Conservation (phyloP, 169 alveolate genomes). For the Plasmodium ovale region DNA sequence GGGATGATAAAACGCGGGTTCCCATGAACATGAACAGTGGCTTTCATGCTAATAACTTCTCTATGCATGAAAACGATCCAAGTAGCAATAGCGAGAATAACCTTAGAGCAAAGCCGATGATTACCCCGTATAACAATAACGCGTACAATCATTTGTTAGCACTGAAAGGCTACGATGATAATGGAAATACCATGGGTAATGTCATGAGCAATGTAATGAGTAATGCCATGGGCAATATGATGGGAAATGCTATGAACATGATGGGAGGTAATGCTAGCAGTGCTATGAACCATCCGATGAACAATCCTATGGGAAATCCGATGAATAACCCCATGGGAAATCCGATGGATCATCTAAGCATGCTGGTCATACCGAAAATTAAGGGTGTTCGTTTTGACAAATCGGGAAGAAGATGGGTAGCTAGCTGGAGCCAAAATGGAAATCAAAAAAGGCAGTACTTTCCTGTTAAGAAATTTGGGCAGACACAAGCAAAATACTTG, state of each 20-base stretch:
- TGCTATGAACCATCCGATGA: background rate
- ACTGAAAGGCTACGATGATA: background rate
- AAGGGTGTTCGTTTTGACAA: slow-evolving; percentile 87
- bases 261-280: background rate
- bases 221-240: background rate
- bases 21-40: slow-evolving; percentile 7
- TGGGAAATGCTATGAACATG: background rate
- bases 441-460: slow-evolving; percentile 86
- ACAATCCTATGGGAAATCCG: background rate
- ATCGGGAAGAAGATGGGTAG: slow-evolving; percentile 88
- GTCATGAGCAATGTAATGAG: background rate
- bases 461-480: slow-evolving; percentile 85
- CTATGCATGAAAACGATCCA: background rate
- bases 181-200: slow-evolving; percentile 2
- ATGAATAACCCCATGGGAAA: background rate
- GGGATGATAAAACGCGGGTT: background rate
- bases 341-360: slow-evolving; percentile 3
- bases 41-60: slow-evolving; percentile 5
- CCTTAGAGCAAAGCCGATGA: background rate
- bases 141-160: background rate
- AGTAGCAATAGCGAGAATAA: background rate
- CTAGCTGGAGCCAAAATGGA: slow-evolving; percentile 89
- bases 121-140: slow-evolving; percentile 5
- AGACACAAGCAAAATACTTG: slow-evolving; percentile 82
- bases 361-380: slow-evolving; percentile 61